phyloP scores from a whole-genome alignment of 164 flowering plant genomes.

The Cinnamomum micranthum region DNA sequence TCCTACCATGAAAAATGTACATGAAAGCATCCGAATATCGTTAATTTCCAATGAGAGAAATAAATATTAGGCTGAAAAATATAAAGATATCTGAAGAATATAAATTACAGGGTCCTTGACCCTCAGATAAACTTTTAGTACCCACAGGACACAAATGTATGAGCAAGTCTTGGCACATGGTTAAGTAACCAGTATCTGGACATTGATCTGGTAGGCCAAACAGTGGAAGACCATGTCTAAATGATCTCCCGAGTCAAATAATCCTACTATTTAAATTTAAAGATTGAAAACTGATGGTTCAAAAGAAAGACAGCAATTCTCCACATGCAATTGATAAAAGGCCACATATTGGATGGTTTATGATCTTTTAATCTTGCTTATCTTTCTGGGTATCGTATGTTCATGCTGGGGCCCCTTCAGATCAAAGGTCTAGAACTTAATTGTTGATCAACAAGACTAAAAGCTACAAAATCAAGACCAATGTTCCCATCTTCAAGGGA shows the following conservation, averaged over 20 bases:
- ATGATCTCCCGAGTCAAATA: background rate
- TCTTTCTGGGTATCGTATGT: background rate
- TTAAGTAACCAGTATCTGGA: no score
- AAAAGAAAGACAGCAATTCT: background rate
- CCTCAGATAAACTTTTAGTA: background rate
- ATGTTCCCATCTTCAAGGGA: background rate
- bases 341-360: background rate
- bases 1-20: conserved; percentile 28
- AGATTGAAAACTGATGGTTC: background rate
- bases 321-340: background rate
- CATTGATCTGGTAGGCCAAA: background rate
- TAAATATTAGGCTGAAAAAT: background rate
- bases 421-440: background rate
- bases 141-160: background rate
- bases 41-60: background rate
- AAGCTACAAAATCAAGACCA: background rate
- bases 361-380: background rate
- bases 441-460: background rate
- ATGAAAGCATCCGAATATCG: background rate
- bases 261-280: no score
- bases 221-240: background rate
- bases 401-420: background rate
- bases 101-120: background rate
- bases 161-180: background rate
- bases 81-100: background rate